Evolutionary conservation across 208 protist species (phyloP).

Genomic region (Leishmania guyanensis): DNA sequence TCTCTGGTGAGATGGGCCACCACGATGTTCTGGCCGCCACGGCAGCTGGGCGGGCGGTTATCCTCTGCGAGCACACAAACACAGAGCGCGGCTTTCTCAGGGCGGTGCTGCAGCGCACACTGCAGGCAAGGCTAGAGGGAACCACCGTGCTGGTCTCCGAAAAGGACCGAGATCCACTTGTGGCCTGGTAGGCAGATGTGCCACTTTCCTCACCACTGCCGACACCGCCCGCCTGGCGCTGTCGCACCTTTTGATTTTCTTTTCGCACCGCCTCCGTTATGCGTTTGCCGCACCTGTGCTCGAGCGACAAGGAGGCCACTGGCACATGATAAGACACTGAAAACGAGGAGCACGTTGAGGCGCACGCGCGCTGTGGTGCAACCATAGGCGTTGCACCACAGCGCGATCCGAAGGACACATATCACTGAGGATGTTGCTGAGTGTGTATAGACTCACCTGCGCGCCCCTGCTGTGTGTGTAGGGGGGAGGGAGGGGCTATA

Average conservation of each 20-base stretch:
- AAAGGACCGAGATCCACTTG: constrained; percentile 77
- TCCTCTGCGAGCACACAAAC: constrained; percentile 94
- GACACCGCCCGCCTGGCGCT: not conserved
- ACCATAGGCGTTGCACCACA: not conserved
- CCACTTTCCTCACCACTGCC: not conserved
- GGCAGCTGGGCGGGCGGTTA: constrained; percentile 72
- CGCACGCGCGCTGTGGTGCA: not conserved
- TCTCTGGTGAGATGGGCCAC: constrained; percentile 93
- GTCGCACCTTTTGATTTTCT: not conserved
- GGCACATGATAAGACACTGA: not conserved
- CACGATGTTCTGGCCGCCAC: constrained; percentile 92
- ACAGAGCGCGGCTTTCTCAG: constrained; percentile 90
- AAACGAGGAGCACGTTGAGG: not conserved
- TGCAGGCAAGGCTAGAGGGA: constrained; percentile 51
- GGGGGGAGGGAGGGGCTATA: not conserved
- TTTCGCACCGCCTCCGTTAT: not conserved
- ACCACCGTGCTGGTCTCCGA: constrained; percentile 60
- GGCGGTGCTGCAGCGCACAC: constrained; percentile 40
- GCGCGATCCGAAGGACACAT: not conserved
- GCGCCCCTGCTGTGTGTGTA: not conserved
- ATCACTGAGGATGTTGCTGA: not conserved
- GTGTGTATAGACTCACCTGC: not conserved
- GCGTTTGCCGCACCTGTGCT: constrained; percentile 2
- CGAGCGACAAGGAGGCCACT: not conserved
- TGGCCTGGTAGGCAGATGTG: constrained; percentile 49